A percentile compares a stretch with the other conserved stretches of the same genome.
Evolutionary conservation across 2,329 filamentous ascomycete species (phyloP).

Genomic region (Colletotrichum salicis): DNA sequence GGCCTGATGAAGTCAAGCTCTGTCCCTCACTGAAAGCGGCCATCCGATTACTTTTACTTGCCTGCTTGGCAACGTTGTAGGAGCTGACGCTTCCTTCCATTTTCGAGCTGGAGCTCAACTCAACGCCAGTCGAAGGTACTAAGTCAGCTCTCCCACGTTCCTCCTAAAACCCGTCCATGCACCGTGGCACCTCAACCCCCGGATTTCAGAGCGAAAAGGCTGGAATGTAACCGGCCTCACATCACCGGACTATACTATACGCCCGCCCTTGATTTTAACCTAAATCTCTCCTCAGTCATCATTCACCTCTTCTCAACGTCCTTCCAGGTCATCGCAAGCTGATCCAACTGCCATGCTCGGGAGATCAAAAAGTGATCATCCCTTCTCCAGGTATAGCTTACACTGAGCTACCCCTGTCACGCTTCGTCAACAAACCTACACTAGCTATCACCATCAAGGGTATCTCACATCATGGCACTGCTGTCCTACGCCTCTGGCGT

Average conservation of each 20-base stretch:
- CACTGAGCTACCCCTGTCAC: conserved; percentile 1
- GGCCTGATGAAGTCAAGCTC: neutral
- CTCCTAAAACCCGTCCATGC: neutral
- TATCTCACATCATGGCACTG: conserved; percentile 17
- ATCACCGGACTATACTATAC: no score
- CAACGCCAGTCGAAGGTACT: neutral
- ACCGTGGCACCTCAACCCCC: conserved; percentile 5
- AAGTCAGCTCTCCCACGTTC: neutral
- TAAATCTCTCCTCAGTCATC: neutral
- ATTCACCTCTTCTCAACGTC: neutral
- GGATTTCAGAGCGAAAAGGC: neutral
- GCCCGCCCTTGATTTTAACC: neutral
- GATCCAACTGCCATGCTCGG: neutral
- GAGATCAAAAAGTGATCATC: neutral
- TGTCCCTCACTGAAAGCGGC: neutral
- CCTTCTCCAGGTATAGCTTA: neutral
- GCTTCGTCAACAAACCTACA: neutral
- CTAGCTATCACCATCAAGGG: neutral
- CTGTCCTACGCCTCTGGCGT: conserved; percentile 24
- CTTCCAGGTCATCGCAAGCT: neutral
- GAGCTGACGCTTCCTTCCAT: neutral
- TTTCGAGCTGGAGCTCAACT: neutral
- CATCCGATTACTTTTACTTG: neutral
- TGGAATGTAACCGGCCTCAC: conserved; percentile 15
- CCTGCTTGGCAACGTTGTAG: neutral